phyloP scores from a whole-genome alignment of 305 asterid genomes.

The Fraxinus latifolia region DNA sequence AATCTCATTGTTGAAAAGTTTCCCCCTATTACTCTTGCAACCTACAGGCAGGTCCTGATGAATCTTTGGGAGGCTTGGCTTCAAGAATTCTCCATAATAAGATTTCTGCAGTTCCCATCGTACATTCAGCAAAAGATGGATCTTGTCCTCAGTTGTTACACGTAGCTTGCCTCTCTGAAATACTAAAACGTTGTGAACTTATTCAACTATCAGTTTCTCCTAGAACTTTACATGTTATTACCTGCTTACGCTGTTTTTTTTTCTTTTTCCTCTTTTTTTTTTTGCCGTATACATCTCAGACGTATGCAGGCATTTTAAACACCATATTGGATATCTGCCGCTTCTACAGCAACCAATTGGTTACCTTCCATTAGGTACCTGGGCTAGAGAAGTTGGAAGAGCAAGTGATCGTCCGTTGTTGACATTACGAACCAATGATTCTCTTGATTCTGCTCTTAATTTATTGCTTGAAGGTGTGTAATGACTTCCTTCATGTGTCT shows the following conservation, averaged over 20 bases:
- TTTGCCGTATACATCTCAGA: slow-evolving; percentile 32
- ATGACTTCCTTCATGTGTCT: not conserved
- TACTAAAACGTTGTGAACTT: slow-evolving; percentile 39
- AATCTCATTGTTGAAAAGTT: not conserved
- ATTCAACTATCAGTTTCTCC: not conserved
- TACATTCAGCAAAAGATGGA: slow-evolving; percentile 45
- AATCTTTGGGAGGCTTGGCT: slow-evolving; percentile 51
- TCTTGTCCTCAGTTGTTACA: slow-evolving; percentile 47
- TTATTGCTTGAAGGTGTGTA: slow-evolving; percentile 58
- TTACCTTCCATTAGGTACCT: slow-evolving; percentile 58
- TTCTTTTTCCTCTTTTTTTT: not conserved
- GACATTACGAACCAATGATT: slow-evolving; percentile 40
- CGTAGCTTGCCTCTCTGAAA: slow-evolving; percentile 55
- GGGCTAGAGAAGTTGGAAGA: slow-evolving; percentile 45
- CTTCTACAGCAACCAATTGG: slow-evolving; percentile 59
- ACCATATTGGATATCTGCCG: slow-evolving; percentile 51
- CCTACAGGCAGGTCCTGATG: slow-evolving; percentile 70
- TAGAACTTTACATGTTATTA: not conserved
- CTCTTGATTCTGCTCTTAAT: slow-evolving; percentile 49
- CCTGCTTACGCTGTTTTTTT: not conserved
- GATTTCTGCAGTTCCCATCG: slow-evolving; percentile 55
- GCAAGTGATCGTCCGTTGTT: slow-evolving; percentile 35
- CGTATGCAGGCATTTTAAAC: slow-evolving; percentile 49
- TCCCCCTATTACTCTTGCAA: slow-evolving; percentile 14
- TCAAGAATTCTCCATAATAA: slow-evolving; percentile 52